Percentiles rank a stretch among this genome's conserved stretches.
Evolutionary conservation across 164 flowering plant genomes (phyloP).

Genomic region (Vitis riparia): DNA sequence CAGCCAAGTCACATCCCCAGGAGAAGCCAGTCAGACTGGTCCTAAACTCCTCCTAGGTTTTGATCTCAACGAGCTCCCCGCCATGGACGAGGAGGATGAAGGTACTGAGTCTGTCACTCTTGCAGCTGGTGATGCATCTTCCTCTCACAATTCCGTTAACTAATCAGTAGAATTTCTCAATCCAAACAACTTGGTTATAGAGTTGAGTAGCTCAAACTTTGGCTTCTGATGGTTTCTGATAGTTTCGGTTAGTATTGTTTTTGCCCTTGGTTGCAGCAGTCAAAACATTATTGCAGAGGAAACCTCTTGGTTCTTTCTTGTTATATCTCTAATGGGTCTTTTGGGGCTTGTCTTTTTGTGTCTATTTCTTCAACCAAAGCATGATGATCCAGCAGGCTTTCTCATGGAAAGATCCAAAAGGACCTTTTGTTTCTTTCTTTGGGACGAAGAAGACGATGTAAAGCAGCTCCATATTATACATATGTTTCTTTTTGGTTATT

Average conservation of each 20-base stretch:
- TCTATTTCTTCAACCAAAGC: slow-evolving; percentile 12
- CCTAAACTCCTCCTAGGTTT: slow-evolving; percentile 20
- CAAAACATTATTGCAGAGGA: background rate
- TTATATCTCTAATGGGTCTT: background rate
- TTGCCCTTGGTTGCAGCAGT: background rate
- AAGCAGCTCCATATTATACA: background rate
- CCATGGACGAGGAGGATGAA: slow-evolving; percentile 20
- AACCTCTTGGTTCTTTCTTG: slow-evolving; percentile 10
- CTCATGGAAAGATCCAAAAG: background rate
- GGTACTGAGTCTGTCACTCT: background rate
- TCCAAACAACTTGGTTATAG: background rate
- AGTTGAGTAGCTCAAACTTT: slow-evolving; percentile 1
- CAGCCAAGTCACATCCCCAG: slow-evolving; percentile 8
- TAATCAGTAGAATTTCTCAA: slow-evolving; percentile 1
- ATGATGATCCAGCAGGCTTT: slow-evolving; percentile 3
- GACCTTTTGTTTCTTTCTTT: background rate
- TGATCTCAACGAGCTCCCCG: slow-evolving; percentile 60
- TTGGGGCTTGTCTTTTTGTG: slow-evolving; percentile 5
- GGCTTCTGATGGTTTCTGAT: background rate
- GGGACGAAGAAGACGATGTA: background rate
- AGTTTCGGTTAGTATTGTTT: background rate
- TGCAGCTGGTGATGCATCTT: background rate
- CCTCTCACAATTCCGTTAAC: slow-evolving; percentile 8
- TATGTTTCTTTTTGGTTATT: background rate
- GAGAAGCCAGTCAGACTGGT: slow-evolving; percentile 13